Evolutionary conservation across 2,329 filamentous ascomycete species (phyloP).

Genomic region (Microdochium bolleyi): DNA sequence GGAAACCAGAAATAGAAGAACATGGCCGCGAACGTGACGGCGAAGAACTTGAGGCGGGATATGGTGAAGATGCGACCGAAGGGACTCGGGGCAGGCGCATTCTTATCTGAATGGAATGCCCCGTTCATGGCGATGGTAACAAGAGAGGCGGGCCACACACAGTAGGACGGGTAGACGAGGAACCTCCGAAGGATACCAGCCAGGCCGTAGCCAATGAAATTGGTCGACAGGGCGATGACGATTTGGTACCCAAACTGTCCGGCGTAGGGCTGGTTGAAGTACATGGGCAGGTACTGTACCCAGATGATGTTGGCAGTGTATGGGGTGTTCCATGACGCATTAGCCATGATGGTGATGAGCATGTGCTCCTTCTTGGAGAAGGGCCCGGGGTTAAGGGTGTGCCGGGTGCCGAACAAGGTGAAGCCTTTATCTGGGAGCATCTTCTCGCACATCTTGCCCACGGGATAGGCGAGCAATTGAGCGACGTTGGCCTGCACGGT

Average conservation of each 20-base stretch:
- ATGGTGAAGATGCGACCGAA: conserved; percentile 30
- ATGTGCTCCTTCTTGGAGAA: conserved; percentile 55
- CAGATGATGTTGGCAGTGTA: conserved; percentile 43
- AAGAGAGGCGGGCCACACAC: conserved; percentile 39
- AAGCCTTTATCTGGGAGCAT: conserved; percentile 43
- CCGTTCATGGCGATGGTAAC: conserved; percentile 37
- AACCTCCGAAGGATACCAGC: conserved; percentile 39
- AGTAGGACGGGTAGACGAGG: conserved; percentile 41
- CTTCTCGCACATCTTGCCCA: conserved; percentile 42
- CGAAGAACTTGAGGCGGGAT: conserved; percentile 37
- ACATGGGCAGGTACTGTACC: conserved; percentile 39
- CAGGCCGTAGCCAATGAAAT: conserved; percentile 48
- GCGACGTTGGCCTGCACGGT: conserved; percentile 46
- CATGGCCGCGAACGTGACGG: conserved; percentile 32
- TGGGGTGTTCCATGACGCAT: conserved; percentile 39
- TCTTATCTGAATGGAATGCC: conserved; percentile 36
- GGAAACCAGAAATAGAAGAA: conserved; percentile 46
- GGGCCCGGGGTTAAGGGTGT: conserved; percentile 20
- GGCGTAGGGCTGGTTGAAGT: conserved; percentile 42
- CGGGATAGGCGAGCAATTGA: conserved; percentile 46
- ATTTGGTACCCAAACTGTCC: conserved; percentile 40
- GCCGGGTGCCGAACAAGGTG: conserved; percentile 28
- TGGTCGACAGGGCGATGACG: conserved; percentile 38
- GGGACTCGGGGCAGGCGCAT: conserved; percentile 26
- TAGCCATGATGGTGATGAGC: conserved; percentile 53